These are phyloP conservation scores for Xylaria sp. DNA, from an alignment of 495 filamentous ascomycete species.

Conservation along the genomic window DNA sequence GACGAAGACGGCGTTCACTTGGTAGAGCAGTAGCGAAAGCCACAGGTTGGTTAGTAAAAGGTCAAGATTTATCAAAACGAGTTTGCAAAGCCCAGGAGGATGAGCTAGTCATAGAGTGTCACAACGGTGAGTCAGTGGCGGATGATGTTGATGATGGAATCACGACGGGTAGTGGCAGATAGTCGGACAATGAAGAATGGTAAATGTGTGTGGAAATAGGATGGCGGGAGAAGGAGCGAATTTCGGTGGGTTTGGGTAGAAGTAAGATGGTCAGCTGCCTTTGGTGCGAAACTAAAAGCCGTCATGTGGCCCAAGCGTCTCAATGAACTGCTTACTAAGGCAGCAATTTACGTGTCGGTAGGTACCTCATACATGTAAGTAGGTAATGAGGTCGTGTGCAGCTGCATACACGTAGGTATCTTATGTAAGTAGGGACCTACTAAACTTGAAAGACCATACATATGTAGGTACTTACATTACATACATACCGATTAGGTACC, in stretches of 20 bases:
- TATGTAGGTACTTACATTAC: background rate
- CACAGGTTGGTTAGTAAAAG: constrained; percentile 29
- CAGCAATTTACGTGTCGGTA: too few relatives aligned
- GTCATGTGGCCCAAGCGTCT: constrained; percentile 13
- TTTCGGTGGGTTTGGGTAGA: constrained; percentile 20
- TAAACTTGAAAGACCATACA: background rate
- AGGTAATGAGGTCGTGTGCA: background rate
- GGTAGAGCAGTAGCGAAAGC: background rate
- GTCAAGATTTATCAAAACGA: constrained; percentile 3
- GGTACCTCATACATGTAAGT: background rate
- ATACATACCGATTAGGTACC: too few relatives aligned
- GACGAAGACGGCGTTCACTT: background rate
- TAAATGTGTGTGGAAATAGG: constrained; percentile 26
- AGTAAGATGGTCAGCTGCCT: constrained; percentile 17
- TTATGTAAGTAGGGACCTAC: too few relatives aligned
- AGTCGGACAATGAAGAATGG: constrained; percentile 23
- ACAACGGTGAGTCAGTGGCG: constrained; percentile 15
- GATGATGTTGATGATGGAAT: constrained; percentile 11
- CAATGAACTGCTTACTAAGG: background rate
- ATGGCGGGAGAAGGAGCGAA: constrained; percentile 22
- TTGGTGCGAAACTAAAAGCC: background rate
- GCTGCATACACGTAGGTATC: background rate
- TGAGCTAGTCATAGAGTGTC: constrained; percentile 1
- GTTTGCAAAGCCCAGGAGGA: too few relatives aligned
- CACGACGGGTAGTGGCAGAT: constrained; percentile 14